Percentiles rank a stretch among this genome's conserved stretches.
These are phyloP conservation scores for Vitis hybrid DNA, from an alignment of 177 flowering plant genomes.

Conservation along the genomic window DNA sequence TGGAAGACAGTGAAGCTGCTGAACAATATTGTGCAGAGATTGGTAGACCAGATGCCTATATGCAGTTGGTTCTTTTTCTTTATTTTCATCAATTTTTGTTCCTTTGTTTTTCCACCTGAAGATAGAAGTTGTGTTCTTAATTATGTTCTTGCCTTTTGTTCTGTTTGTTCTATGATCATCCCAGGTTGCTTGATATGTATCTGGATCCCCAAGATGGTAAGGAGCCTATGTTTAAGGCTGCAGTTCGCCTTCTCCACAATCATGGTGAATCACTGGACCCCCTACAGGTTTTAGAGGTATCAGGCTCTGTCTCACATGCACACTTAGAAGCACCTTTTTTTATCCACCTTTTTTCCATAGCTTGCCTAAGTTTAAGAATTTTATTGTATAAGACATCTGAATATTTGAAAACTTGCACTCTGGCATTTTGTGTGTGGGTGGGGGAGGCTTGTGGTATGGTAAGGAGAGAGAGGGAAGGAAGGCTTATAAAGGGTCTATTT, in stretches of 20 bases:
- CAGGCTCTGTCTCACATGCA: too few relatives aligned
- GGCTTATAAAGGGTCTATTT: too few relatives aligned
- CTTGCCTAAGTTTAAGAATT: not conserved
- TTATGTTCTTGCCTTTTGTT: not conserved
- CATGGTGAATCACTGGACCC: slow-evolving; percentile 96
- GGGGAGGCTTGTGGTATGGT: not conserved
- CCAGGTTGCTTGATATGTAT: slow-evolving; percentile 96
- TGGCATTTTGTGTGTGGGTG: not conserved
- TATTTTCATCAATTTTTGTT: not conserved
- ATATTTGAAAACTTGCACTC: not conserved
- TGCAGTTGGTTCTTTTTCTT: slow-evolving; percentile 62
- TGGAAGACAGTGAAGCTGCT: slow-evolving; percentile 97
- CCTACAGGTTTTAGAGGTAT: slow-evolving; percentile 89
- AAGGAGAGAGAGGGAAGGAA: not conserved
- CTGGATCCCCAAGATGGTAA: slow-evolving; percentile 94
- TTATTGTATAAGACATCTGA: not conserved
- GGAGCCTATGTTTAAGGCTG: slow-evolving; percentile 97
- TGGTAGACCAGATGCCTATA: slow-evolving; percentile 95
- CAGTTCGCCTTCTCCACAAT: slow-evolving; percentile 96
- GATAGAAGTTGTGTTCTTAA: not conserved
- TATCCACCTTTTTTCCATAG: not conserved
- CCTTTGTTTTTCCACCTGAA: not conserved
- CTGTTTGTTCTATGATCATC: not conserved
- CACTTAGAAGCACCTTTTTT: not conserved
- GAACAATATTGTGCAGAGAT: slow-evolving; percentile 96